Evolutionary conservation across 192 early-diverging fungal species (phyloP), one percentile per base, ranked within the genome.

Genomic region (Coemansia asiatica): DNA sequence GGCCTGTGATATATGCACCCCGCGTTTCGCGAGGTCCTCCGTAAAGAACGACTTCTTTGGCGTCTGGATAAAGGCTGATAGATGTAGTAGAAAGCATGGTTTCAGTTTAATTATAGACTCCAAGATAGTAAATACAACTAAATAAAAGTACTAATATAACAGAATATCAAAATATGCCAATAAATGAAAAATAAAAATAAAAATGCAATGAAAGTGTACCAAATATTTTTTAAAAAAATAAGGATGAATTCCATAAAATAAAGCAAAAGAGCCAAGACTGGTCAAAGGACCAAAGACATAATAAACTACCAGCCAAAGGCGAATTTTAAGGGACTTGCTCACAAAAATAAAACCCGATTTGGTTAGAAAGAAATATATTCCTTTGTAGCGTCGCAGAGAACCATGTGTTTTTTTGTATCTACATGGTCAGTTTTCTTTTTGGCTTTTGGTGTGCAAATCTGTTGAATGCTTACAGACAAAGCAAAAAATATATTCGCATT

Each of bases 21-120:
- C 63, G 63, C 6, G 79, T 73, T 25, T 72, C 69, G 2, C 57
- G 29, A 12, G 79, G 79, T 8, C 79, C 74, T 49, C 79, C 79
- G 26, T 65, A 67, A 31, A 81, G 64, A 13, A 70, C 53, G 48
- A 55, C 69, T 12, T 81, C 69, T 25, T 47, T 36, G 21, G 73
- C 66, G 61, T 76, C 74, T 13, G 60, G 67, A 12, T 56, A 38
- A 23, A 81, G 35, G 25, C 49, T 31, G 16, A 81, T 23, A 21
- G 74, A 60, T 21, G 58, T 28, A 21, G 63, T n/a, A 0, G 64
- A 67, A 23, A 72, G 57, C 73, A 81, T 76, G 13, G 33, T 13
- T 33, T 18, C n/a, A 57, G 18, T 56, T 29, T 56, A 31, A 26
- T 19, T 57, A 28, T 57, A 16, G 53, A 7, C 2, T n/a, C 7